A percentile compares a stretch with the other conserved stretches of the same genome.
Evolutionary conservation across 1,139 yeast species (phyloP).

Genomic region (Kurtzmaniella quercitrusa): DNA sequence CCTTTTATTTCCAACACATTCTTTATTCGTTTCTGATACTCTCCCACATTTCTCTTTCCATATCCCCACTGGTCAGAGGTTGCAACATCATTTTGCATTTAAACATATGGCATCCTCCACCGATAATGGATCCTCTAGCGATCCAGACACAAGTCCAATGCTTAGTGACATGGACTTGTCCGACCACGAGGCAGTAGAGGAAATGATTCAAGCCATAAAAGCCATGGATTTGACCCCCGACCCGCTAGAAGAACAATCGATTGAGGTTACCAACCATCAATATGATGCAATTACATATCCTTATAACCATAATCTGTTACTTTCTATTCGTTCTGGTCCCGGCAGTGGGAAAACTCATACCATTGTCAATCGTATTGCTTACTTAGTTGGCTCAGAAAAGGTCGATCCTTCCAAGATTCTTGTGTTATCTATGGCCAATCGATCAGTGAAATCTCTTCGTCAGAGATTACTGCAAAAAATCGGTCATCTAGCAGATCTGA

Average conservation of each 20-base stretch:
- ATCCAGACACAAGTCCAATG: not conserved
- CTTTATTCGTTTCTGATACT: too few relatives aligned
- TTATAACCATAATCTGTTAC: slow-evolving; percentile 29
- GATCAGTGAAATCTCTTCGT: slow-evolving; percentile 56
- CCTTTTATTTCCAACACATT: too few relatives aligned
- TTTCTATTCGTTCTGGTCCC: slow-evolving; percentile 64
- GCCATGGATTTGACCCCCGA: not conserved
- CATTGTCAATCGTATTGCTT: slow-evolving; percentile 49
- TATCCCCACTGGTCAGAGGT: too few relatives aligned
- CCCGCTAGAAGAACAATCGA: not conserved
- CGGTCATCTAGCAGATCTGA: slow-evolving; percentile 28
- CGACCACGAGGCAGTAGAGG: not conserved
- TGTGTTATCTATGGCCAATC: slow-evolving; percentile 66
- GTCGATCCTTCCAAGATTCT: slow-evolving; percentile 52
- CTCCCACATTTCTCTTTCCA: too few relatives aligned
- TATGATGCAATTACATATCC: slow-evolving; percentile 30
- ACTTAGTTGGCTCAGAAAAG: slow-evolving; percentile 34
- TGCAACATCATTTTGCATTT: too few relatives aligned
- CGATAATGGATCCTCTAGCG: not conserved
- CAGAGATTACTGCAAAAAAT: slow-evolving; percentile 29
- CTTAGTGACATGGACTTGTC: not conserved
- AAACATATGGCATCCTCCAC: too few relatives aligned
- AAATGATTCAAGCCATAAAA: not conserved
- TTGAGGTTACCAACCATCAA: slow-evolving; percentile 33
- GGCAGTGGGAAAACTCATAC: slow-evolving; percentile 76